Percentiles rank a stretch among this genome's conserved stretches.
phyloP scores from a whole-genome alignment of 129 eudicot species.

The Escallonia rubra region DNA sequence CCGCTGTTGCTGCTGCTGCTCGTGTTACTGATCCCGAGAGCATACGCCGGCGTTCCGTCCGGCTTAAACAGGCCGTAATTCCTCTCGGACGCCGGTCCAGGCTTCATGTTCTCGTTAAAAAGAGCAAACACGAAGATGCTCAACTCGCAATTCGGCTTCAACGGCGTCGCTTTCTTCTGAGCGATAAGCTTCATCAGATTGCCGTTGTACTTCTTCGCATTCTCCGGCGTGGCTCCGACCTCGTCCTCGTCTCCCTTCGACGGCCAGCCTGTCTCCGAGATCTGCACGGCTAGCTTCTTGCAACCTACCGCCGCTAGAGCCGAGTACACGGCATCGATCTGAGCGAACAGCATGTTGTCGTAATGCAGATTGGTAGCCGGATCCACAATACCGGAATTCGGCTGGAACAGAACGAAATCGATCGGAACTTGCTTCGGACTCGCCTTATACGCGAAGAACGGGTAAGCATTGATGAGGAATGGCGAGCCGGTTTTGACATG shows the following conservation, averaged over 20 bases:
- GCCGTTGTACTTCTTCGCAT: conserved; percentile 80
- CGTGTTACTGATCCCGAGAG: conserved; percentile 42
- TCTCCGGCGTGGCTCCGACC: conserved; percentile 68
- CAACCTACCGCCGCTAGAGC: conserved; percentile 48
- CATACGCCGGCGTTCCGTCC: conserved; percentile 73
- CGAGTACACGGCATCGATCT: conserved; percentile 72
- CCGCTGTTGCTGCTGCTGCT: conserved; percentile 13
- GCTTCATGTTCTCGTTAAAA: conserved; percentile 90
- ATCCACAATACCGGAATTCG: conserved; percentile 48
- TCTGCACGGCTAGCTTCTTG: conserved; percentile 56
- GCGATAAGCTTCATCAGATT: conserved; percentile 57
- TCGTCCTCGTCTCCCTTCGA: conserved; percentile 77
- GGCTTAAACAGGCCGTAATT: conserved; percentile 90
- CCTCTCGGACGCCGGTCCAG: conserved; percentile 88
- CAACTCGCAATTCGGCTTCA: conserved; percentile 64
- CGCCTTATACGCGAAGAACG: conserved; percentile 77
- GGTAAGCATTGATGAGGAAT: conserved; percentile 76
- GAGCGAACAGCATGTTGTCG: conserved; percentile 85
- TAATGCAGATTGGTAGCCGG: conserved; percentile 45
- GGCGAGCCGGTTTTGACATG: conserved; percentile 69
- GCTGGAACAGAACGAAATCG: conserved; percentile 73
- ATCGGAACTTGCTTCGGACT: conserved; percentile 59
- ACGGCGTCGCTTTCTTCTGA: conserved; percentile 76
- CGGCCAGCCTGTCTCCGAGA: conserved; percentile 98
- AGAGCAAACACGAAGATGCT: conserved; percentile 74